phyloP scores from a whole-genome alignment of 2,329 filamentous ascomycete species.

The Cladosporium sp. region DNA sequence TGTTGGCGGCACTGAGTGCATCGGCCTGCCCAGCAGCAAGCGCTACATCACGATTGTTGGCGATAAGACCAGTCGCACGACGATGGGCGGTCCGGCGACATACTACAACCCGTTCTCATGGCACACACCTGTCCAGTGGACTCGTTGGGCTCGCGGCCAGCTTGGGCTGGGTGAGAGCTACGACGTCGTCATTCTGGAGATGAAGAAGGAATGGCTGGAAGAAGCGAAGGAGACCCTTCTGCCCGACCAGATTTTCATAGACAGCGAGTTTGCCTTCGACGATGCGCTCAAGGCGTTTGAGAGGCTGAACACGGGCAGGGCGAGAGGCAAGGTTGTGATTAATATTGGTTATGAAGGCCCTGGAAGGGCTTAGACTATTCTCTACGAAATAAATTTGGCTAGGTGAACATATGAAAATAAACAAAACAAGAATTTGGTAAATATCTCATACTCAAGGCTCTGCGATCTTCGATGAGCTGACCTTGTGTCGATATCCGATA shows the following conservation, averaged over 20 bases:
- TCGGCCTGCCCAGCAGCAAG: constrained; percentile 37
- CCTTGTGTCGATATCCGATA: neutral
- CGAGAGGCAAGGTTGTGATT: constrained; percentile 32
- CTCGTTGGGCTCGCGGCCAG: constrained; percentile 38
- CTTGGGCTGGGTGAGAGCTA: constrained; percentile 30
- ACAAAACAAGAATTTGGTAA: too few relatives aligned
- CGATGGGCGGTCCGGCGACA: constrained; percentile 32
- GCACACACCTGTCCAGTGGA: constrained; percentile 25
- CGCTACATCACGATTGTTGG: constrained; percentile 47
- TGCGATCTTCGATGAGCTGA: neutral
- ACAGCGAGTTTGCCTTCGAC: constrained; percentile 54
- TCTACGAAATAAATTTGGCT: neutral
- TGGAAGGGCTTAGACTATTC: neutral
- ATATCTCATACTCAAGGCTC: neutral
- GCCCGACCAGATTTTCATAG: constrained; percentile 50
- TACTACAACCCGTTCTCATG: constrained; percentile 26
- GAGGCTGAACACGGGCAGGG: constrained; percentile 31
- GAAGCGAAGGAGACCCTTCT: constrained; percentile 52
- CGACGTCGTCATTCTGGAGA: constrained; percentile 40
- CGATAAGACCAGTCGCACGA: constrained; percentile 31
- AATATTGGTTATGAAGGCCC: constrained; percentile 2
- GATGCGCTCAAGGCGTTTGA: constrained; percentile 42
- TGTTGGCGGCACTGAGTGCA: constrained; percentile 43
- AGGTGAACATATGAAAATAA: too few relatives aligned
- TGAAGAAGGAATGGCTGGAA: constrained; percentile 47